Conservation (phyloP, 202 grass and related monocot species). For the Panicum virgatum region DNA sequence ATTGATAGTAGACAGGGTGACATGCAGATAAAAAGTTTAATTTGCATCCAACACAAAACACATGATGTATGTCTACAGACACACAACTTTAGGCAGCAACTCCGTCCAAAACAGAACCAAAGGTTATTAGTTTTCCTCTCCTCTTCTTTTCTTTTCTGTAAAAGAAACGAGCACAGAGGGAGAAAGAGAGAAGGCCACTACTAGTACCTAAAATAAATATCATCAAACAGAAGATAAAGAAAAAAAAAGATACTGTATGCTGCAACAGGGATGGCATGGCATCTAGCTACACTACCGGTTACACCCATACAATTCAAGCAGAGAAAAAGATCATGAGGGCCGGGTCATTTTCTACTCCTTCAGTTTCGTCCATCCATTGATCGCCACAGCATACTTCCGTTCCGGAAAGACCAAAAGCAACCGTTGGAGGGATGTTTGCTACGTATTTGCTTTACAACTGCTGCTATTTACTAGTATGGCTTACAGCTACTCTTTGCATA, state of each 20-base stretch:
- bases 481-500: background rate
- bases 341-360: background rate
- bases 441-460: background rate
- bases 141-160: background rate
- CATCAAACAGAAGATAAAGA: background rate
- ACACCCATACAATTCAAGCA: background rate
- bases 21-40: background rate
- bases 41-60: background rate
- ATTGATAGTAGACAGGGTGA: background rate
- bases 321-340: background rate
- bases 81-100: background rate
- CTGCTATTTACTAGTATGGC: no score
- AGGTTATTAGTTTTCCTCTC: no score
- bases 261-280: background rate
- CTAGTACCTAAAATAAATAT: background rate
- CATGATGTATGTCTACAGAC: background rate
- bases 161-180: background rate
- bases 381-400: background rate
- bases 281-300: background rate
- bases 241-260: background rate
- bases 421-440: no score
- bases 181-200: background rate
- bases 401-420: background rate
- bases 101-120: background rate
- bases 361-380: background rate